Percentiles rank a stretch among this genome's conserved stretches.
Evolutionary conservation across 106 monocot genomes (phyloP).

Genomic region (Dendrobium officinale): DNA sequence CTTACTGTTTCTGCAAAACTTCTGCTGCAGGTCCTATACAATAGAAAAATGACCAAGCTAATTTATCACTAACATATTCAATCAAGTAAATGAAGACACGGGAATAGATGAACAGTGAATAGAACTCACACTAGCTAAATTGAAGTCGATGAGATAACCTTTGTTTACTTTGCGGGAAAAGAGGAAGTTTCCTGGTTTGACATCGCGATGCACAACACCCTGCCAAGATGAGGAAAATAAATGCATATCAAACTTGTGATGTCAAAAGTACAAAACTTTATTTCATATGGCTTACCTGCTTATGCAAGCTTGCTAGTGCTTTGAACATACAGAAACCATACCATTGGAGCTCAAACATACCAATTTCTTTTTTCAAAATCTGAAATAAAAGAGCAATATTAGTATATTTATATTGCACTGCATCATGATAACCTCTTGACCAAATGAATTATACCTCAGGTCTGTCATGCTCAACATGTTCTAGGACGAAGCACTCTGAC

Average conservation of each 20-base stretch:
- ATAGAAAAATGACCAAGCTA: not conserved
- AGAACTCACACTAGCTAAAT: slow-evolving; percentile 78
- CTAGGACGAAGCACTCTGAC: slow-evolving; percentile 75
- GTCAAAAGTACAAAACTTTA: not conserved
- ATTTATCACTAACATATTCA: not conserved
- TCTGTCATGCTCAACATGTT: slow-evolving; percentile 95
- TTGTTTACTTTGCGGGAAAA: slow-evolving; percentile 73
- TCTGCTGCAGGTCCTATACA: slow-evolving; percentile 80
- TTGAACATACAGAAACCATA: slow-evolving; percentile 90
- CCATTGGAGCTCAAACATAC: slow-evolving; percentile 72
- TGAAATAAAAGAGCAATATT: slow-evolving; percentile 12
- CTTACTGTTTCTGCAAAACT: slow-evolving; percentile 56
- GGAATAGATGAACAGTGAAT: slow-evolving; percentile 5
- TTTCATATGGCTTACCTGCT: slow-evolving; percentile 42
- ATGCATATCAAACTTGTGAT: not conserved
- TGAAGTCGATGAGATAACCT: slow-evolving; percentile 98
- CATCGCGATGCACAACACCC: slow-evolving; percentile 85
- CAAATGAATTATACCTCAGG: slow-evolving; percentile 58
- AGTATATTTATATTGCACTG: not conserved
- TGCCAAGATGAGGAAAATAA: slow-evolving; percentile 17
- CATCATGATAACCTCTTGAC: not conserved
- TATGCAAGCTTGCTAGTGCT: slow-evolving; percentile 92
- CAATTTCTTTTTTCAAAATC: slow-evolving; percentile 78
- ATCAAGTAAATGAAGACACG: not conserved
- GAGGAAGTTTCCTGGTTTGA: slow-evolving; percentile 96